Conservation (phyloP, 768 basidiomycete genomes). For the Auriscalpium microsporum region DNA sequence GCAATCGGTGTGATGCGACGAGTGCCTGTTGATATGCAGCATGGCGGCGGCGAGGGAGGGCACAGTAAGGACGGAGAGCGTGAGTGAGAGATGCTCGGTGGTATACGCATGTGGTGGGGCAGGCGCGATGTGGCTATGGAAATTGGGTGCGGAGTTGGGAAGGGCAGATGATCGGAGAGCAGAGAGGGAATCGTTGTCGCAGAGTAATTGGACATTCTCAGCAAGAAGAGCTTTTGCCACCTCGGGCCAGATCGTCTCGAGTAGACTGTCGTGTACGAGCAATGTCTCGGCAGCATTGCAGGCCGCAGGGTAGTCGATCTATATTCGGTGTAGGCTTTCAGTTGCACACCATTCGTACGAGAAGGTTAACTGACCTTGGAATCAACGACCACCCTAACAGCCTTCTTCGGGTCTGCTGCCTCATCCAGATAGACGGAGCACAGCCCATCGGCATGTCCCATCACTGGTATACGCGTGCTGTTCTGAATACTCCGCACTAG, state of each 20-base stretch:
- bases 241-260: conserved; percentile 70
- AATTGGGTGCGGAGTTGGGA: conserved; percentile 19
- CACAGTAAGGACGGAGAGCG: conserved; percentile 71
- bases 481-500: conserved; percentile 87
- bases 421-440: conserved; percentile 89
- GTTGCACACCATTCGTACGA: not conserved
- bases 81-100: conserved; percentile 84
- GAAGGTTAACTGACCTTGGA: conserved; percentile 59
- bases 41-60: conserved; percentile 70
- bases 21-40: conserved; percentile 83
- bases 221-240: conserved; percentile 67
- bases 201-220: conserved; percentile 67
- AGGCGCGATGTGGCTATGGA: conserved; percentile 39
- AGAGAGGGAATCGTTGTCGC: conserved; percentile 58
- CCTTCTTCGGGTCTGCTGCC: conserved; percentile 69
- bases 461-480: conserved; percentile 87
- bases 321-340: conserved; percentile 1
- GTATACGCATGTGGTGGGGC: conserved; percentile 61
- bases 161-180: conserved; percentile 38
- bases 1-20: conserved; percentile 90
- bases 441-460: conserved; percentile 97
- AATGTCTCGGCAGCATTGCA: conserved; percentile 92
- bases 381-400: conserved; percentile 75
- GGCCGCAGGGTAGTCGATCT: conserved; percentile 93
- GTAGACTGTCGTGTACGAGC: conserved; percentile 67